These are phyloP conservation scores for Hirschioporus abietinus DNA, from an alignment of 768 basidiomycete genomes.

Conservation along the genomic window DNA sequence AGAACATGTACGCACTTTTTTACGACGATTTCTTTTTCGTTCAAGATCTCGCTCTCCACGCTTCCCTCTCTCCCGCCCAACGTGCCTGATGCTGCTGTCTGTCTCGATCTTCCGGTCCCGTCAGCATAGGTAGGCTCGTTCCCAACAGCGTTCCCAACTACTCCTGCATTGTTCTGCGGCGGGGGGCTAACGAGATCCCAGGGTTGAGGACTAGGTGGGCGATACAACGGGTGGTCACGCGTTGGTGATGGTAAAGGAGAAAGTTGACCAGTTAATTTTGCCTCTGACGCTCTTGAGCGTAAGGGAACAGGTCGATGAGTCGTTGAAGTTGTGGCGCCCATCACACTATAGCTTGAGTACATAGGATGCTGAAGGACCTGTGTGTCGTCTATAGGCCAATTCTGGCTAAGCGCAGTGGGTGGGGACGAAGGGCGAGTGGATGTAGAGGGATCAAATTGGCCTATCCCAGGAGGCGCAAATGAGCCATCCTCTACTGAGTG, in stretches of 20 bases:
- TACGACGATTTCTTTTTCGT: constrained; percentile 40
- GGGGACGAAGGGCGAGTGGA: neutral
- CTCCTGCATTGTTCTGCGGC: constrained; percentile 30
- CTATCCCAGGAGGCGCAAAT: neutral
- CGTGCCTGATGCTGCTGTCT: neutral
- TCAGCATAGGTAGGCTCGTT: neutral
- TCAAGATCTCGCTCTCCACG: constrained; percentile 39
- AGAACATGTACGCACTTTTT: constrained; percentile 35
- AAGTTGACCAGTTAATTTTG: constrained; percentile 25
- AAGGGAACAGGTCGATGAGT: constrained; percentile 15
- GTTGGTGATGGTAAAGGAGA: constrained; percentile 23
- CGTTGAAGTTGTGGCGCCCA: constrained; percentile 9
- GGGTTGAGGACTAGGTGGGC: constrained; percentile 51
- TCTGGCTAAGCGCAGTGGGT: neutral
- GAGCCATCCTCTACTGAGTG: neutral
- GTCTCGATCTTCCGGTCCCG: neutral
- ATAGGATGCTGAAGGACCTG: neutral
- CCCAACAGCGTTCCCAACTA: constrained; percentile 12
- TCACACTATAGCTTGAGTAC: neutral
- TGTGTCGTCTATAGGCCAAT: neutral
- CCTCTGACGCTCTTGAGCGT: constrained; percentile 13
- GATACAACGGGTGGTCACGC: constrained; percentile 39
- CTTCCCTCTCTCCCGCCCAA: constrained; percentile 20
- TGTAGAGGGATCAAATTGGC: too few relatives aligned
- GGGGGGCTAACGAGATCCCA: constrained; percentile 61